phyloP scores from a whole-genome alignment of 495 filamentous ascomycete species.

The Penicillium odoratum region DNA sequence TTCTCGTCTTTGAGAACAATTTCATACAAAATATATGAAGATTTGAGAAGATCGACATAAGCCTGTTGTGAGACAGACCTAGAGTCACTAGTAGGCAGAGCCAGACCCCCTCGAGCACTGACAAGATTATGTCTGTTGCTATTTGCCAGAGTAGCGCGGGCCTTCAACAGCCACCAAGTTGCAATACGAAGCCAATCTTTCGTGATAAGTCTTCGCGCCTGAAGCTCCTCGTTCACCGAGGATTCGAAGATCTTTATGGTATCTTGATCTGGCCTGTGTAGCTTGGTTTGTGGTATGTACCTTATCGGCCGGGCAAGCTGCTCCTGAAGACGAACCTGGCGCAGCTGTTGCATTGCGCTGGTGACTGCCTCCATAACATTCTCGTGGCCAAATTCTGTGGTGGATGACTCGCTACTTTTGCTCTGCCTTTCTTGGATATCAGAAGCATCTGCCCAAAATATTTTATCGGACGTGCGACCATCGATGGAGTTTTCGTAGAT shows the following conservation, averaged over 20 bases:
- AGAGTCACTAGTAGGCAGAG: slow-evolving; percentile 26
- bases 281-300: slow-evolving; percentile 31
- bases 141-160: slow-evolving; percentile 27
- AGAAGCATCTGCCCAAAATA: slow-evolving; percentile 6
- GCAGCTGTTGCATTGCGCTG: slow-evolving; percentile 34
- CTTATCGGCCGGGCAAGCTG: slow-evolving; percentile 32
- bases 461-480: slow-evolving; percentile 10
- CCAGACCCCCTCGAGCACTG: slow-evolving; percentile 28
- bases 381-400: slow-evolving; percentile 8
- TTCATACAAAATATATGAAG: slow-evolving; percentile 45
- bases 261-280: slow-evolving; percentile 30
- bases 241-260: slow-evolving; percentile 25
- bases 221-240: slow-evolving; percentile 27
- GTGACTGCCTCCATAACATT: slow-evolving; percentile 28
- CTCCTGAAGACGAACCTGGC: slow-evolving; percentile 29
- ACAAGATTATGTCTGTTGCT: slow-evolving; percentile 25
- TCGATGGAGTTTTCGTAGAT: slow-evolving; percentile 10
- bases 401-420: slow-evolving; percentile 6
- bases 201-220: slow-evolving; percentile 27
- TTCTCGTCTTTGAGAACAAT: slow-evolving; percentile 32
- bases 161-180: slow-evolving; percentile 48
- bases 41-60: slow-evolving; percentile 44
- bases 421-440: slow-evolving; percentile 9
- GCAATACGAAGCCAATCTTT: slow-evolving; percentile 42
- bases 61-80: slow-evolving; percentile 31